Evolutionary conservation across 2,329 filamentous ascomycete species (phyloP).

Genomic region (Diatrype stigma): DNA sequence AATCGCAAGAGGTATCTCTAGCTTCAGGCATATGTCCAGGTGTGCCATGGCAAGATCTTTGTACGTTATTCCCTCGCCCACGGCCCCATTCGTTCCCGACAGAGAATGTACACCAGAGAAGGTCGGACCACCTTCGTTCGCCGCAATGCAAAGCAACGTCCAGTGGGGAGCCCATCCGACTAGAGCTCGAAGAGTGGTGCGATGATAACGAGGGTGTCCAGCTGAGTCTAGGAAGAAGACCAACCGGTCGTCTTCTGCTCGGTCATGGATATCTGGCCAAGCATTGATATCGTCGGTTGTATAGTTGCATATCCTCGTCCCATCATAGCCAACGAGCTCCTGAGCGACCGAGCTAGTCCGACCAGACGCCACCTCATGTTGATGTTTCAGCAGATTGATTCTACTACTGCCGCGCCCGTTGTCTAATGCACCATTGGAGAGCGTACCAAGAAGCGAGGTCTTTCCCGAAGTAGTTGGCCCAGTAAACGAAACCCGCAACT

Average conservation of each 20-base stretch:
- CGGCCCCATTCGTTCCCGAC: conserved; percentile 43
- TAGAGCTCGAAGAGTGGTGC: conserved; percentile 84
- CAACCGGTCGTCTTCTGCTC: conserved; percentile 67
- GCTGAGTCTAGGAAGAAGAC: conserved; percentile 91
- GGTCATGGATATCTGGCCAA: conserved; percentile 90
- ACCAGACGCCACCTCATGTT: conserved; percentile 87
- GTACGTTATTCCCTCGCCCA: conserved; percentile 49
- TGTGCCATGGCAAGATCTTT: conserved; percentile 75
- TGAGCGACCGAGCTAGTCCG: conserved; percentile 93
- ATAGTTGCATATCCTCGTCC: conserved; percentile 69
- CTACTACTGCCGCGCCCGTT: conserved; percentile 90
- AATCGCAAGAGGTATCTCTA: conserved; percentile 73
- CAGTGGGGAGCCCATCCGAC: conserved; percentile 96
- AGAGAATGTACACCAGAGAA: conserved; percentile 39
- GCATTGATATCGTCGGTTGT: conserved; percentile 81
- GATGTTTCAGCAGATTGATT: conserved; percentile 82
- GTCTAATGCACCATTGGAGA: conserved; percentile 83
- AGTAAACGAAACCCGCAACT: conserved; percentile 81
- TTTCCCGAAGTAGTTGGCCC: conserved; percentile 91
- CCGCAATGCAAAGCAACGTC: conserved; percentile 82
- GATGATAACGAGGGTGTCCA: conserved; percentile 81
- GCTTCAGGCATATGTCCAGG: conserved; percentile 77
- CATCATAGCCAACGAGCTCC: conserved; percentile 81
- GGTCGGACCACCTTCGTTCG: conserved; percentile 60
- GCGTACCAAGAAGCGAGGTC: conserved; percentile 80